phyloP scores from a whole-genome alignment of 352 stramenopile genomes.

The Pythium rishiriense region DNA sequence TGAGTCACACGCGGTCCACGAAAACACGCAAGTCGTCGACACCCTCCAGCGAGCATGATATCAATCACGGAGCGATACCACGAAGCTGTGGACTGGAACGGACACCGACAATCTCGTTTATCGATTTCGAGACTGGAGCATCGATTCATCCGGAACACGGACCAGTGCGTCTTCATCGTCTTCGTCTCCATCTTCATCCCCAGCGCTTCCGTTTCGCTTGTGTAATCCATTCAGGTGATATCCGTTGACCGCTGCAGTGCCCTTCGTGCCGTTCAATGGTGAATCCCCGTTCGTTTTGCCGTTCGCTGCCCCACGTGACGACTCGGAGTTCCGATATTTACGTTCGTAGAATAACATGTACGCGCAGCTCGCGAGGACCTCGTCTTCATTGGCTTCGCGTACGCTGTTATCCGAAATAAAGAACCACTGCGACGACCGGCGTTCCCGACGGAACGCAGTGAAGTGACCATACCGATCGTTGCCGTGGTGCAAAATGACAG shows the following conservation, averaged over 20 bases:
- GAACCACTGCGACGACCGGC: slow-evolving; percentile 66
- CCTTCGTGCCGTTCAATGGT: not conserved
- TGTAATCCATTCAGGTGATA: slow-evolving; percentile 9
- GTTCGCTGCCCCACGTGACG: not conserved
- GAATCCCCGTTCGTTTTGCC: slow-evolving; percentile 8
- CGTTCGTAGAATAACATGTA: slow-evolving; percentile 93
- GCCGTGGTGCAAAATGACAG: slow-evolving; percentile 86
- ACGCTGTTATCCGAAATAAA: slow-evolving; percentile 86
- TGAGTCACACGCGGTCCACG: not conserved
- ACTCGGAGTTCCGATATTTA: slow-evolving; percentile 37
- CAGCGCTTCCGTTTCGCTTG: slow-evolving; percentile 32
- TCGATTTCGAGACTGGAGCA: slow-evolving; percentile 4
- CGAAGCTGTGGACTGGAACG: not conserved
- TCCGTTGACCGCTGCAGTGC: slow-evolving; percentile 14
- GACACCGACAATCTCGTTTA: not conserved
- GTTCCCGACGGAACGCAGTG: slow-evolving; percentile 74
- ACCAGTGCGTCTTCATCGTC: slow-evolving; percentile 25
- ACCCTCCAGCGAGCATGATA: not conserved
- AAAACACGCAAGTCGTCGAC: too few relatives aligned
- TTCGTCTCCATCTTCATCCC: slow-evolving; percentile 27
- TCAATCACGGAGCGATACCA: not conserved
- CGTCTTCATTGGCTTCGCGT: slow-evolving; percentile 45
- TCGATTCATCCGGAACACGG: slow-evolving; percentile 24
- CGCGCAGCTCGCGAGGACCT: slow-evolving; percentile 76
- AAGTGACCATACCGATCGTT: slow-evolving; percentile 86